Conservation (phyloP, 805 yeast genomes). For the Schwanniomyces pseudopolymorphus region DNA sequence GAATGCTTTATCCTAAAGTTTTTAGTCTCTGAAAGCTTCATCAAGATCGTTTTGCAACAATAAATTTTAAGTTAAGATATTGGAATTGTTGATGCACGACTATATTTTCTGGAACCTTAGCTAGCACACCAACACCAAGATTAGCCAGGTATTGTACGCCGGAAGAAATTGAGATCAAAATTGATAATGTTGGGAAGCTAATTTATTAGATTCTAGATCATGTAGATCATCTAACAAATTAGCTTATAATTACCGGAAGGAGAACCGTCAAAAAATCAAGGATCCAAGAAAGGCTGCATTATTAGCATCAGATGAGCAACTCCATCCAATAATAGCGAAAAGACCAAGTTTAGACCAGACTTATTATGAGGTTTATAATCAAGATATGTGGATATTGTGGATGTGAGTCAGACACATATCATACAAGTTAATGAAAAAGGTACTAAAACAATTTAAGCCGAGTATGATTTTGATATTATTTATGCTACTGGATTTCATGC, state of each 20-base stretch:
- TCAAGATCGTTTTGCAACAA: too few relatives aligned
- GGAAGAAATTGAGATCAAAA: conserved; percentile 12
- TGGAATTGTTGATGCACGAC: too few relatives aligned
- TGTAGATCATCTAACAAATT: conserved; percentile 13
- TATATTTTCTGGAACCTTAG: too few relatives aligned
- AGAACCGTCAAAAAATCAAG: conserved; percentile 12
- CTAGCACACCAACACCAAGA: too few relatives aligned
- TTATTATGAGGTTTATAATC: conserved; percentile 14
- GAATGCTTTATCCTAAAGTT: too few relatives aligned
- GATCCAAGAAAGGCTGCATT: conserved; percentile 15
- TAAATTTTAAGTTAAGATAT: too few relatives aligned
- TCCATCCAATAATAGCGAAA: conserved; percentile 15
- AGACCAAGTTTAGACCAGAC: conserved; percentile 17
- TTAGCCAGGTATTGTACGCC: conserved; percentile 9
- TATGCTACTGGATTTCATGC: conserved; percentile 19
- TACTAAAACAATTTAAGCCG: conserved; percentile 9
- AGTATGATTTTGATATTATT: conserved; percentile 12
- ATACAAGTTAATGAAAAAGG: conserved; percentile 12
- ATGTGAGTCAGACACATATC: conserved; percentile 13
- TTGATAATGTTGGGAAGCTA: conserved; percentile 23
- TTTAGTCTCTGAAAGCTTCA: too few relatives aligned
- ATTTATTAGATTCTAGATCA: conserved; percentile 13
- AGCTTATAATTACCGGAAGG: conserved; percentile 21
- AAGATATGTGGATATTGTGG: conserved; percentile 18
- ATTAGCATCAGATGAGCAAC: conserved; percentile 21